Conservation (phyloP, 2,329 filamentous ascomycete genomes). For the Botryotinia convoluta region DNA sequence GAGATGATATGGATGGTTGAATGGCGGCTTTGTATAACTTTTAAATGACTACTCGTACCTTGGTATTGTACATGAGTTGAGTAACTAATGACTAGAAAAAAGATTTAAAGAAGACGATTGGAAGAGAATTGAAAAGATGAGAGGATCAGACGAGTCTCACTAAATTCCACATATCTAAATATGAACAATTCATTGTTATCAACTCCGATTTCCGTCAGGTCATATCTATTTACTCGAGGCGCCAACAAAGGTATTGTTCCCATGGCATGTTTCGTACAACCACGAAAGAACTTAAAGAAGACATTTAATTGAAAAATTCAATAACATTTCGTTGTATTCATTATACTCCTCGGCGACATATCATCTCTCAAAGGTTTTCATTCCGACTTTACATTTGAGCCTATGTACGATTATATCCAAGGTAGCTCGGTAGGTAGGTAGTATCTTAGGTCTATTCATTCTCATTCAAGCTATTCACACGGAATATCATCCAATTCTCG, state of each 20-base stretch:
- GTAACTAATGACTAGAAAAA: background rate
- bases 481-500: conserved; percentile 12
- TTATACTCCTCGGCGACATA: background rate
- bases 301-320: background rate
- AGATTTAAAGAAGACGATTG: background rate
- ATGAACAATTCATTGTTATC: background rate
- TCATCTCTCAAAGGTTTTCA: background rate
- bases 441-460: background rate
- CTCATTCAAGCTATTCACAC: background rate
- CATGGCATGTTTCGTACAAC: background rate
- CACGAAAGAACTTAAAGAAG: background rate
- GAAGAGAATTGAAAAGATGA: background rate
- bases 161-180: background rate
- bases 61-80: background rate
- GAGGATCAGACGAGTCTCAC: background rate
- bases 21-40: background rate
- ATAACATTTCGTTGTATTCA: background rate
- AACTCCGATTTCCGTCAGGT: background rate
- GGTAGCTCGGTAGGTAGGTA: background rate
- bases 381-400: conserved; percentile 6
- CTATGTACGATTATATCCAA: background rate
- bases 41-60: background rate
- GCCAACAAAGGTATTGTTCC: background rate
- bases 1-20: background rate
- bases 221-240: background rate